Conservation (phyloP, 495 filamentous ascomycete species). For the Cercophora newfieldiana region DNA sequence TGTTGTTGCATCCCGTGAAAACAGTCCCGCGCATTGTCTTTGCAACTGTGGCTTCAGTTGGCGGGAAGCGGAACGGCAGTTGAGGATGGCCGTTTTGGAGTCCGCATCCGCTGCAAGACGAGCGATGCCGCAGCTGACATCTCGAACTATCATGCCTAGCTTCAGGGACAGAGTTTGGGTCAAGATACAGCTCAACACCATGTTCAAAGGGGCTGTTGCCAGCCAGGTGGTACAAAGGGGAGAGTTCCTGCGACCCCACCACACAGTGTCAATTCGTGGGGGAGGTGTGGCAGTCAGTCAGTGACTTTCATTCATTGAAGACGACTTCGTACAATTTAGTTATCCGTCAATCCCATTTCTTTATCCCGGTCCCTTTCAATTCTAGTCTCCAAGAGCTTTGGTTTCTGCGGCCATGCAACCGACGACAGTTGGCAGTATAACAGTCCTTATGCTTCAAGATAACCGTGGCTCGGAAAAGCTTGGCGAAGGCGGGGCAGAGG, state of each 20-base stretch:
- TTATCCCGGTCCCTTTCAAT: too few relatives aligned
- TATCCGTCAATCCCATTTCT: too few relatives aligned
- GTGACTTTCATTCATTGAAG: too few relatives aligned
- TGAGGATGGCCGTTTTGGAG: neutral
- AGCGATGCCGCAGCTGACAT: neutral
- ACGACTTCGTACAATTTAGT: neutral
- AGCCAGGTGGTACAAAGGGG: neutral
- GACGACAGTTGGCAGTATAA: too few relatives aligned
- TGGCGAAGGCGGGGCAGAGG: conserved; percentile 23
- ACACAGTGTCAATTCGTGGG: neutral
- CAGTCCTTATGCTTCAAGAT: neutral
- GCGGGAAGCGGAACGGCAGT: neutral
- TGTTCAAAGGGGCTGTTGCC: neutral
- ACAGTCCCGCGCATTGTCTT: neutral
- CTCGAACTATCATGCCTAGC: neutral
- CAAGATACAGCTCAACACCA: neutral
- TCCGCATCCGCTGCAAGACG: neutral
- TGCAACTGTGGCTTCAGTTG: neutral
- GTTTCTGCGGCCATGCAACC: too few relatives aligned
- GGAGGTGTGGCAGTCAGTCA: too few relatives aligned
- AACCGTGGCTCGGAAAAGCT: neutral
- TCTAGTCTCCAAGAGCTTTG: too few relatives aligned
- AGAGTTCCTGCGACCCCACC: neutral
- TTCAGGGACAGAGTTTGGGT: neutral
- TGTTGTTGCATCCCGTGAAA: neutral